Evolutionary conservation across 306 rosid genomes (phyloP), one percentile per base, ranked within the genome.

Genomic region (Macrotyloma uniflorum): DNA sequence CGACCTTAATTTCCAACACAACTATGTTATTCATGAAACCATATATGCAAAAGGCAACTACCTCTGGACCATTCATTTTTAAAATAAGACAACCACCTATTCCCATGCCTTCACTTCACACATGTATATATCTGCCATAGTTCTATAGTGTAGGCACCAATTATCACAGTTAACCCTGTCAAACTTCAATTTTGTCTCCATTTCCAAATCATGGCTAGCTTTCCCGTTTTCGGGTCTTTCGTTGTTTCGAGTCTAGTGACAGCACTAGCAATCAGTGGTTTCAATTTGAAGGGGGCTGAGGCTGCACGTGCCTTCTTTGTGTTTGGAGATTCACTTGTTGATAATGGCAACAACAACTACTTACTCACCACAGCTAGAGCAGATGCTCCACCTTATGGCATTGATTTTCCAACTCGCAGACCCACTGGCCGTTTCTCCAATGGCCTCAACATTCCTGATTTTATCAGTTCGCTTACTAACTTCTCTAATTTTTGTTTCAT

Each of bases 391-490:
- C 89, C 91, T 47, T 85, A 88, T 70, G 91, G 87, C 69, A 87
- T 87, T 53, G 91, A 85, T 72, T 85, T 49, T 36, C 87, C 82
- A 16, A 80, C 78, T 50, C 75, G 53, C 28, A 78, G 55, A 13
- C 57, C 91, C 43, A 80, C 91, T 16, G 84, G 87, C 19, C 84
- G 91, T 11, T 88, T 88, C 85, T 88, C 91, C 15, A 88, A 88
- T 19, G 91, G 91, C 76, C 30, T 74, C 53, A 88, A 85, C 80
- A 83, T 88, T 42, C 87, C 87, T 16, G 91, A 88, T 68, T 26
- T 88, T 4, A 88, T 85, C 86, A 85, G 91, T 85, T 62, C 5
- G 42, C 45, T 62, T 62, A 6, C 8, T 58, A 22, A 32, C 23
- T 0, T 62, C 24, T 64, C 18, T 64, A 36, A 36, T 36, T 38